Evolutionary conservation across 208 protist species (phyloP), one percentile per base, ranked within the genome.

Genomic region (Acanthamoeba triangularis): DNA sequence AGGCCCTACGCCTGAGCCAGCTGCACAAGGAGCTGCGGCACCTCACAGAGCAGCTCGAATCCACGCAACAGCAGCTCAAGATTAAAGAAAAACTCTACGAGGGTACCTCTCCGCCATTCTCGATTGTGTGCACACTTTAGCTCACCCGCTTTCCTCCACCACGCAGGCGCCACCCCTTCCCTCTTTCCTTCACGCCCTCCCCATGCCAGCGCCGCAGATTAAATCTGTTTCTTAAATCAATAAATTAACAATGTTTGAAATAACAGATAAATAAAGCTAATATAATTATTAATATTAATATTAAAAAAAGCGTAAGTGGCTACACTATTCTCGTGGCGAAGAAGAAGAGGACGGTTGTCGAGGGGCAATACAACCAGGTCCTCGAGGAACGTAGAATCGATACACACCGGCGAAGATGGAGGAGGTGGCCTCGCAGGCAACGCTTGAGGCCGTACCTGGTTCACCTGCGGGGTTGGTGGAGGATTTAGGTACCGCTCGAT

Each of bases 11-110:
- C 37, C 0, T 82, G 20, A 35, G 35, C 28, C n/a, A 49, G 41
- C 74, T 82, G 1, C 33, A 49, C 23, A 41, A 35, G 74, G 74
- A 82, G 37, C 37, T 82, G 74, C 33, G 37, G 8, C 1, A 52
- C 14, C 16, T 82, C 37, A 41, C 33, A 35, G 74, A 82, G 7
- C 16, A 82, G 18, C 74, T 82, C 23, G 37, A 41, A 8, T 82
- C 74, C 28, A 52, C 74, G 5, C 37, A 82, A 52, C 74, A 82
- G 74, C 74, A 82, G 41, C 74, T 82, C 33, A 82, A 82, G 37
- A 82, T 82, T 35, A 82, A 82, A 52, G 74, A 82, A 25, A 82
- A 82, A n/a, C n/a, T 82, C 37, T 82, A 82, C 18, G 74, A 82
- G 30, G 74, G 74, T 49, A 82, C 35, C 1, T 18, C 11, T 28